Base-by-base conservation (phyloP, 441 rosid species). In the Euphorbia celastroides region DNA sequence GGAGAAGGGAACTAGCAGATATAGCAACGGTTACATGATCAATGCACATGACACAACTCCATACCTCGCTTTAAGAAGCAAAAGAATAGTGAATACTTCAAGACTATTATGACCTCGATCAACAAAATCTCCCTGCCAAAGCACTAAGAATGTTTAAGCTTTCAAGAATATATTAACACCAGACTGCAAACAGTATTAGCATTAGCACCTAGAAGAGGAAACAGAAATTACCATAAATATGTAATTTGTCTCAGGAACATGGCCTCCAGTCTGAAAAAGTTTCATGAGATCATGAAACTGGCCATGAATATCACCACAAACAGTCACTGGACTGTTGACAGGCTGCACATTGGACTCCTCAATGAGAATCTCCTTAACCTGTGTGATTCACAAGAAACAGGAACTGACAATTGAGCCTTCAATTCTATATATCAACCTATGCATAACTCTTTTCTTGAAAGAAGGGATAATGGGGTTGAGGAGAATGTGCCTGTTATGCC, bases 261-360 rank as follows among this genome's bases (percentile, higher is more conserved):
- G 97, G 69, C 98, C 99, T 19, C 97, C 98, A 31, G 99, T 92
- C 76, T 90, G 94, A 76, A 95, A 95, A 80, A 92, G 97, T 79
- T 95, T 95, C 90, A 95, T 95, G 0, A 95, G 86, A 80, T 95
- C 99, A 74, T 95, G 99, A 83, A 92, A 95, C 82, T 95, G 98
- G 50, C 98, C 99, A 74, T 95, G 99, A 69, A 90, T 92, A 74
- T 95, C 99, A 79, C 98, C 98, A 71, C 98, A 95, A 50, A 95
- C 98, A 7, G 98, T 95, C 62, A 95, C 99, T 12, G 97, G 98
- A 80, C 99, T 95, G 87, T 95, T 95, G 31, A 95, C 96, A 60
- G 99, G 99, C 73, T 95, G 99, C 65, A 95, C 98, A 74, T 95
- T 95, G 26, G 99, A 95, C 75, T 92, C 98, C 82, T 95, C 99